These are phyloP conservation scores for Carpinus viminea DNA, from an alignment of 306 rosid genomes.

Conservation along the genomic window DNA sequence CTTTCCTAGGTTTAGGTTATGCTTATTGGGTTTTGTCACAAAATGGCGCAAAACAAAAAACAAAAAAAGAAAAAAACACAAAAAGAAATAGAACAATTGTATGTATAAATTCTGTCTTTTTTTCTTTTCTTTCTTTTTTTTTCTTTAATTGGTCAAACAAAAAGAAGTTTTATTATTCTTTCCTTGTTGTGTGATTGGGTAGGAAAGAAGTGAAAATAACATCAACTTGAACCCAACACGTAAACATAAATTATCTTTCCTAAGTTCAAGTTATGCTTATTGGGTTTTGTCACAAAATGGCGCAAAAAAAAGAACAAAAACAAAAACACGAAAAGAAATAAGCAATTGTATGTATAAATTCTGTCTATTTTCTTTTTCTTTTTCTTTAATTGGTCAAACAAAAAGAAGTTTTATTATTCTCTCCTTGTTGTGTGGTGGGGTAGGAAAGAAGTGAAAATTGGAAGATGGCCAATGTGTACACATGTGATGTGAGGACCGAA, in stretches of 20 bases:
- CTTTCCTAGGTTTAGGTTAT: too few relatives aligned
- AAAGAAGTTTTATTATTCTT: background rate
- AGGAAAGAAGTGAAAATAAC: too few relatives aligned
- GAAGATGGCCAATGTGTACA: background rate
- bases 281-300: too few relatives aligned
- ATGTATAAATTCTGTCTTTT: background rate
- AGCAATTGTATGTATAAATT: background rate
- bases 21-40: too few relatives aligned
- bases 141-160: background rate
- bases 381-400: background rate
- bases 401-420: background rate
- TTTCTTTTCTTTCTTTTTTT: background rate
- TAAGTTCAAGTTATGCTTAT: too few relatives aligned
- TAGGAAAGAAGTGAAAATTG: background rate
- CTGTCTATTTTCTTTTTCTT: background rate
- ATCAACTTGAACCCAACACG: too few relatives aligned
- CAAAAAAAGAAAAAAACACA: too few relatives aligned
- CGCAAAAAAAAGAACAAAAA: too few relatives aligned
- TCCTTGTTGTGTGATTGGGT: background rate
- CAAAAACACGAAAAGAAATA: too few relatives aligned
- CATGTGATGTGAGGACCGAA: background rate
- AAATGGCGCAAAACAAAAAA: too few relatives aligned
- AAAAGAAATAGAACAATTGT: too few relatives aligned
- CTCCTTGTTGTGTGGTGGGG: slow-evolving; percentile 1
- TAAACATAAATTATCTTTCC: too few relatives aligned